Percentiles rank a stretch among this genome's conserved stretches.
These are phyloP conservation scores for Trebouxia gelatinosa DNA, from an alignment of 163 green algal genomes.

Conservation along the genomic window DNA sequence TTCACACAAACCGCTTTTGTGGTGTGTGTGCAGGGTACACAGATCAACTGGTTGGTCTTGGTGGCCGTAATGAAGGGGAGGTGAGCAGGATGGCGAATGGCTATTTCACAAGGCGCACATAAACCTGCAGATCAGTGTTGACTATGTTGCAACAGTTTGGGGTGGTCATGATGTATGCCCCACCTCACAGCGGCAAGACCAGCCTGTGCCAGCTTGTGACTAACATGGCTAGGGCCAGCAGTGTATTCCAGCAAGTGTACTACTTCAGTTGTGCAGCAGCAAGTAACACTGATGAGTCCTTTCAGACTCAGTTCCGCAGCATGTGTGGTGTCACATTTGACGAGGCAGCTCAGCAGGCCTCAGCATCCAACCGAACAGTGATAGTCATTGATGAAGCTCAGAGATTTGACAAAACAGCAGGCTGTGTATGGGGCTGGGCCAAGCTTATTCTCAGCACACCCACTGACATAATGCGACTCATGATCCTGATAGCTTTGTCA, in stretches of 20 bases:
- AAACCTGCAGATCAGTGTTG: too few species aligned
- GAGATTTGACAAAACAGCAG: not conserved
- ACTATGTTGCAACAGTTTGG: too few species aligned
- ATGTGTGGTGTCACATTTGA: conserved; percentile 15
- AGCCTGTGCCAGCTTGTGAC: conserved; percentile 11
- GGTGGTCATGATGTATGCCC: too few species aligned
- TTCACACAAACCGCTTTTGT: too few species aligned
- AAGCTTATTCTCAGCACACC: not conserved
- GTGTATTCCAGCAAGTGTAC: not conserved
- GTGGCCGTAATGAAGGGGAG: too few species aligned
- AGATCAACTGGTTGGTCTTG: too few species aligned
- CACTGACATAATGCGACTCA: not conserved
- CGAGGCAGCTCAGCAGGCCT: conserved; percentile 14
- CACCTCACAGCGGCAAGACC: too few species aligned
- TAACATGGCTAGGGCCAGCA: conserved; percentile 3
- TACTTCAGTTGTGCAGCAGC: conserved; percentile 9
- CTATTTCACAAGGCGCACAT: too few species aligned
- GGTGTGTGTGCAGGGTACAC: too few species aligned
- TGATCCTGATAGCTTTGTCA: conserved; percentile 9
- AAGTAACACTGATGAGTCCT: not conserved
- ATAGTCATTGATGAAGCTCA: conserved; percentile 13
- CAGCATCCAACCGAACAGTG: conserved; percentile 11
- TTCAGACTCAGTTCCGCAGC: conserved; percentile 2
- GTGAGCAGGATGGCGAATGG: too few species aligned
- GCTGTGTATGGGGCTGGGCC: not conserved